phyloP scores from a whole-genome alignment of 2,329 filamentous ascomycete genomes.

The Fusarium anguioides region DNA sequence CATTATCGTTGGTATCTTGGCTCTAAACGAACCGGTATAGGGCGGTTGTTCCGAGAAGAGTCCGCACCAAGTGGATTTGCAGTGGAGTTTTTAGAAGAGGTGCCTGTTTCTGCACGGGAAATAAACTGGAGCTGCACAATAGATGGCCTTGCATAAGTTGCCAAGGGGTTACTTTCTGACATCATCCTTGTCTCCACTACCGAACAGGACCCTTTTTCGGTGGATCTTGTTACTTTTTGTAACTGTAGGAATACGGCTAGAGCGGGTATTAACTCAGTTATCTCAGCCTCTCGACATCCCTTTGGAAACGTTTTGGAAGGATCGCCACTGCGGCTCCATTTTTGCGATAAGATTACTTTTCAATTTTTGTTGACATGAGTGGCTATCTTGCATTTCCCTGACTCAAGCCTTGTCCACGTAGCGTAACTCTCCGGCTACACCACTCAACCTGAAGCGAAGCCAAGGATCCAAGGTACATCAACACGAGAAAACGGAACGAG shows the following conservation, averaged over 20 bases:
- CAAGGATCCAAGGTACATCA: too few relatives aligned
- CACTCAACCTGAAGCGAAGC: not conserved
- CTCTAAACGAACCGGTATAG: constrained; percentile 17
- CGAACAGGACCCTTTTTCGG: constrained; percentile 25
- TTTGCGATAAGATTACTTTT: constrained; percentile 33
- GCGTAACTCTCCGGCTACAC: constrained; percentile 7
- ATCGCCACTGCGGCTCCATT: constrained; percentile 37
- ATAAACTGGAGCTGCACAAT: constrained; percentile 16
- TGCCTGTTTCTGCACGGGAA: constrained; percentile 32
- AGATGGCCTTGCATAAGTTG: too few relatives aligned
- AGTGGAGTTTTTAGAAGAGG: constrained; percentile 7
- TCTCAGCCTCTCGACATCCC: constrained; percentile 1
- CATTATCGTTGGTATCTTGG: constrained; percentile 17
- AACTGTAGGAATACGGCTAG: constrained; percentile 29
- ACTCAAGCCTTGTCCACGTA: constrained; percentile 36
- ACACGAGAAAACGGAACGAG: constrained; percentile 4
- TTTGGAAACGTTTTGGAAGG: not conserved
- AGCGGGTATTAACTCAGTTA: constrained; percentile 15
- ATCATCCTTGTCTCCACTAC: constrained; percentile 37
- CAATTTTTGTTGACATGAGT: constrained; percentile 16
- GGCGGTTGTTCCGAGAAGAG: constrained; percentile 38
- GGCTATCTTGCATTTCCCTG: constrained; percentile 19
- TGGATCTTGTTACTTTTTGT: constrained; percentile 30
- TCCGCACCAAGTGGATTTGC: constrained; percentile 31
- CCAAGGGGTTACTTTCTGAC: constrained; percentile 31